Percentiles rank a stretch among this genome's conserved stretches.
Conservation (phyloP, 306 rosid species). For the Quercus cerris region DNA sequence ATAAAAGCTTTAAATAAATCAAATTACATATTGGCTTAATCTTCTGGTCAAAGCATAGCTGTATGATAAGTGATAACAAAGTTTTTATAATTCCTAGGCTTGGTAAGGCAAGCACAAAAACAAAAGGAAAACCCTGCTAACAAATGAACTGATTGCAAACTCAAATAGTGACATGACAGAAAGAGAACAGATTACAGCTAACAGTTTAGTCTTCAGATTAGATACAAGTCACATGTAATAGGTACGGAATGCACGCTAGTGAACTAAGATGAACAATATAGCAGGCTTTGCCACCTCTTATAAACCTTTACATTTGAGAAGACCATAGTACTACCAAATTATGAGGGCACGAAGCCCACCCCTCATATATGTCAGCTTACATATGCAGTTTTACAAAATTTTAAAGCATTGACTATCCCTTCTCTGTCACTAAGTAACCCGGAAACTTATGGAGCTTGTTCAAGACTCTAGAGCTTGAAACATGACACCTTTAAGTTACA, state of each 20-base stretch:
- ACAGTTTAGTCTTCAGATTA: neutral
- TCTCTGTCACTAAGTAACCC: neutral
- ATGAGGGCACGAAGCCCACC: neutral
- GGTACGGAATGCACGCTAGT: neutral
- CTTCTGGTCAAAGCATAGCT: neutral
- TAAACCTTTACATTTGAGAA: neutral
- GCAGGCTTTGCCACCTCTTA: neutral
- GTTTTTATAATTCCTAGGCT: neutral
- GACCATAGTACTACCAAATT: neutral
- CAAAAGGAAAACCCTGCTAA: neutral
- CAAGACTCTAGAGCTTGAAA: neutral
- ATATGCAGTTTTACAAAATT: neutral
- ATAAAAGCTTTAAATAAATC: neutral
- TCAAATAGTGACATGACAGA: neutral
- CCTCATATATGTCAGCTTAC: neutral
- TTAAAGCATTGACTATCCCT: neutral
- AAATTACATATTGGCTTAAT: neutral
- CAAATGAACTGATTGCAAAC: neutral
- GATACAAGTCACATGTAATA: neutral
- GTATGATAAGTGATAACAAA: neutral
- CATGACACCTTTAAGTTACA: neutral
- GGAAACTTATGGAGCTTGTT: neutral
- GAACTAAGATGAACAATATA: neutral
- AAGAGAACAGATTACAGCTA: neutral
- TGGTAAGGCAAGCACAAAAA: neutral